These are phyloP conservation scores for Claviceps sp. DNA, from an alignment of 2,329 filamentous ascomycete species.

Conservation along the genomic window DNA sequence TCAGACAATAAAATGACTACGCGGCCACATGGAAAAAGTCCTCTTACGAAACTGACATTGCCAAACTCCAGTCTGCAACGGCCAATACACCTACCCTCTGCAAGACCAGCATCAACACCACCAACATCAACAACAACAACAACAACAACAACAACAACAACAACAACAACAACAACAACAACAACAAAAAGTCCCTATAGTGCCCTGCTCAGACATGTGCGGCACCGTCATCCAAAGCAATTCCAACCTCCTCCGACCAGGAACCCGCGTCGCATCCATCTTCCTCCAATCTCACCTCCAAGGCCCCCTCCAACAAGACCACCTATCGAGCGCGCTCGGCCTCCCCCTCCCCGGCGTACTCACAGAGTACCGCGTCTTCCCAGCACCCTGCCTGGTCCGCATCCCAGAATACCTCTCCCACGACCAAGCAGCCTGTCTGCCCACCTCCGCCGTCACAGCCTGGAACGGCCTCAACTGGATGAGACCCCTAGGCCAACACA, in stretches of 20 bases:
- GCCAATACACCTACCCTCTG: constrained; percentile 50
- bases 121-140: too few species aligned
- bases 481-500: constrained; percentile 35
- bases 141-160: constrained; percentile 3
- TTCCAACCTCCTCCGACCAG: constrained; percentile 32
- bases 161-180: constrained; percentile 22
- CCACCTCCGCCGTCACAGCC: constrained; percentile 49
- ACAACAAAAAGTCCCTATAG: constrained; percentile 26
- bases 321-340: constrained; percentile 46
- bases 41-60: background rate
- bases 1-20: too few species aligned
- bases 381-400: constrained; percentile 38
- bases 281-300: constrained; percentile 45
- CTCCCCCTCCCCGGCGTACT: constrained; percentile 45
- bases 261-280: constrained; percentile 53
- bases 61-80: constrained; percentile 40
- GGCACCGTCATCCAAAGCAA: constrained; percentile 39
- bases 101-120: too few species aligned
- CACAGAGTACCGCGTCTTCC: constrained; percentile 46
- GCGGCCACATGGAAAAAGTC: too few species aligned
- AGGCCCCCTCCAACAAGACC: constrained; percentile 42
- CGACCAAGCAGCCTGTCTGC: constrained; percentile 46
- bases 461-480: constrained; percentile 54
- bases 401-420: constrained; percentile 43
- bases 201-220: constrained; percentile 60